Conservation (phyloP, 306 rosid genomes). For the Datisca glomerata region DNA sequence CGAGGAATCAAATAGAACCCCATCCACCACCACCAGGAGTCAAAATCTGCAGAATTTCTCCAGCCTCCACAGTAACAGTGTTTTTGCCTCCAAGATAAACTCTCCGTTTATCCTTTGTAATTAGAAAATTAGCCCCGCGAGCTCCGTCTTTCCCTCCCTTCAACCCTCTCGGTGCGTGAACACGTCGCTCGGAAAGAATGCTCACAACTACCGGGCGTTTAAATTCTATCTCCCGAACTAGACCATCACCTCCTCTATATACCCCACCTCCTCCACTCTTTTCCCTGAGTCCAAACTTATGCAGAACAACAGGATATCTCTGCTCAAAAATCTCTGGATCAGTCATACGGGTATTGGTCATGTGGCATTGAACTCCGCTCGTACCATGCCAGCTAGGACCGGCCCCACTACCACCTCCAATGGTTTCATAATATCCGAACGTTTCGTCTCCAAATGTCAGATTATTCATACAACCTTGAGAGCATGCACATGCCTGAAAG, state of each 20-base stretch:
- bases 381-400: constrained; percentile 94
- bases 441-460: constrained; percentile 89
- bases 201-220: constrained; percentile 54
- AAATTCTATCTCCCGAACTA: constrained; percentile 80
- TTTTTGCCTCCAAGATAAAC: constrained; percentile 87
- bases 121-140: constrained; percentile 66
- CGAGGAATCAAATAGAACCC: constrained; percentile 36
- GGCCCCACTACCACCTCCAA: constrained; percentile 96
- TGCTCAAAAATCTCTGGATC: constrained; percentile 91
- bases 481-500: constrained; percentile 92
- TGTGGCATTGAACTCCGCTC: constrained; percentile 86
- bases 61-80: constrained; percentile 48
- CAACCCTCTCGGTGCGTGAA: constrained; percentile 78
- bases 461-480: constrained; percentile 98
- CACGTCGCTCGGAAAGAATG: constrained; percentile 93
- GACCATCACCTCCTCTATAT: constrained; percentile 81
- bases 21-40: constrained; percentile 99
- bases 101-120: constrained; percentile 51
- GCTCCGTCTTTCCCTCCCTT: constrained; percentile 72
- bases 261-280: constrained; percentile 75
- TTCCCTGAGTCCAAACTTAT: constrained; percentile 58
- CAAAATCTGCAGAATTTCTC: constrained; percentile 72
- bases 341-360: constrained; percentile 95
- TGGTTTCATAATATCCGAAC: constrained; percentile 92
- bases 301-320: constrained; percentile 80